Base-by-base conservation (phyloP, 139 green algal species). In the Parachlorella kessleri region DNA sequence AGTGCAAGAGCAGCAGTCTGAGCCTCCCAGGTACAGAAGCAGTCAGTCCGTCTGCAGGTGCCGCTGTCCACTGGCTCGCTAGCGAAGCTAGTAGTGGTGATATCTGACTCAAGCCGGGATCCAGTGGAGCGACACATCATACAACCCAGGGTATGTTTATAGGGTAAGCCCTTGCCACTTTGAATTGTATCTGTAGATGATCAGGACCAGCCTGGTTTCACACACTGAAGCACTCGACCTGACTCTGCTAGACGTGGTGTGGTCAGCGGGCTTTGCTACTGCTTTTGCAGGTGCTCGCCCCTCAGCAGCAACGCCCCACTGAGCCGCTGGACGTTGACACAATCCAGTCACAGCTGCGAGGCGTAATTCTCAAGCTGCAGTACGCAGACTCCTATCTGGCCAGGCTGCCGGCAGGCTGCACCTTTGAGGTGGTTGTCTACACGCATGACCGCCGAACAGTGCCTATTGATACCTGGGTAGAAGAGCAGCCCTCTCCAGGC, bases 371-470 rank as follows among this genome's bases (percentile, higher is more conserved):
- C 18, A 88, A 88, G 72, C 76, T 89, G 70, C 85, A 90, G 74
- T 89, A 81, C 76, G 53, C 59, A 21, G 77, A 89, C 66, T 76
- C 85, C 5, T 80, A 55, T 39, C 73, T 90, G 76, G 40, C 63
- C 6, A 33, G 72, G 37, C 78, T 77, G 54, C 76, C 69, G 23
- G n/a, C 53, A 69, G 80, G 80, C 21, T 90, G 80, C 78, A 83
- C 79, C 18, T 90, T 90, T 70, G 75, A 86, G 70, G 65, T 90
- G 33, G 73, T 83, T 39, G 83, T 80, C 1, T 90, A 88, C 73
- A 82, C 68, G 26, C 54, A 9, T 14, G 59, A 75, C 28, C n/a
- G 66, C 0, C 65, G 33, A 1, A 30, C n/a, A 8, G 8, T 86
- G 54, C 76, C 83, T 23, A 24, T 74, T 21, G 70, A 82, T 24